A percentile compares a stretch with the other conserved stretches of the same genome.
These are phyloP conservation scores for Dendrobium chrysotoxum DNA, from an alignment of 106 monocot genomes.

Conservation along the genomic window DNA sequence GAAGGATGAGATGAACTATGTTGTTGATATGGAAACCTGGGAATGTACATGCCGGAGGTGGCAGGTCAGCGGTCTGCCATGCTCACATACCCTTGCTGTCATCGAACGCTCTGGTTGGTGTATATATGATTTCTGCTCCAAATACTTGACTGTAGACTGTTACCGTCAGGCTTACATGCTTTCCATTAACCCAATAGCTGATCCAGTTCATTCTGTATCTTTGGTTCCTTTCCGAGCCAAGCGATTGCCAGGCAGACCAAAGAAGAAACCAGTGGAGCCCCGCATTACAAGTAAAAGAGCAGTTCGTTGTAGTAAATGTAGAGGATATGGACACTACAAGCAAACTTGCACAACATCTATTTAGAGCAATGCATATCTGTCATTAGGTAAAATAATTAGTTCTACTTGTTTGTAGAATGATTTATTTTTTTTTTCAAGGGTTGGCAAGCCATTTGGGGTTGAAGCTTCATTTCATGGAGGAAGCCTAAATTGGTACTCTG, in stretches of 20 bases:
- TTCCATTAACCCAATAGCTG: conserved; percentile 77
- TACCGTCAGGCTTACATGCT: conserved; percentile 65
- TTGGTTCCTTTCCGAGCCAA: conserved; percentile 43
- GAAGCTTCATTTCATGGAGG: background rate
- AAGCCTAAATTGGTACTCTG: background rate
- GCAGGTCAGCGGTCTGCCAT: conserved; percentile 80
- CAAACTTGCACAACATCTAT: conserved; percentile 59
- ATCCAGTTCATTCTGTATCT: conserved; percentile 23
- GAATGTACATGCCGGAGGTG: conserved; percentile 88
- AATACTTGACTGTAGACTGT: conserved; percentile 63
- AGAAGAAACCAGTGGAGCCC: conserved; percentile 70
- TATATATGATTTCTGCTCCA: conserved; percentile 62
- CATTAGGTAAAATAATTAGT: background rate
- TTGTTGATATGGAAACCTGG: conserved; percentile 71
- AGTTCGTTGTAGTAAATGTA: conserved; percentile 77
- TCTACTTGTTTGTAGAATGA: background rate
- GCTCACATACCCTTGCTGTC: conserved; percentile 76
- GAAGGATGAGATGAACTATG: conserved; percentile 26
- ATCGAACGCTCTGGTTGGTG: conserved; percentile 41
- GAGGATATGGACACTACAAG: conserved; percentile 82
- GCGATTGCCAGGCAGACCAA: conserved; percentile 65
- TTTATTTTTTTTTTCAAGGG: no score
- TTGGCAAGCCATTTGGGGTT: no score
- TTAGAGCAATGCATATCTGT: background rate
- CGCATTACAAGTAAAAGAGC: conserved; percentile 62